Conservation (phyloP, 192 early-diverging fungal species). For the Kickxella alabastrina region DNA sequence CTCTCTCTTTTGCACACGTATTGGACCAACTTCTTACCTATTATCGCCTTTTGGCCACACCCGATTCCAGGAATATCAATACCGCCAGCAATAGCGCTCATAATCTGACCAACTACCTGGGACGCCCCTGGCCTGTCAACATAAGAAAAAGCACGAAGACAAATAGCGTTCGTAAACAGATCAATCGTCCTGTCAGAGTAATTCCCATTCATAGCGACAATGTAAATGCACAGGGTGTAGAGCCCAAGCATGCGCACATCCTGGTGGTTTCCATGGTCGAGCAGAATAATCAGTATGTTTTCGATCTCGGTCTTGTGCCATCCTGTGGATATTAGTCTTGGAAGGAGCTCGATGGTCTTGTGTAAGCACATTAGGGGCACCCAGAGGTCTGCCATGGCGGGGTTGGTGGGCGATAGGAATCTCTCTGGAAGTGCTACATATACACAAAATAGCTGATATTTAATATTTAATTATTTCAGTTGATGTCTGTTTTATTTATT, state of each 20-base stretch:
- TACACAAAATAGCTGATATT: not conserved
- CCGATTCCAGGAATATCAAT: constrained; percentile 31
- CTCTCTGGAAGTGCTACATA: constrained; percentile 30
- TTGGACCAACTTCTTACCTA: constrained; percentile 12
- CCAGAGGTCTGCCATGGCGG: constrained; percentile 21
- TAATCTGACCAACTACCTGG: constrained; percentile 22
- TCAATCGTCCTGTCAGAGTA: constrained; percentile 25
- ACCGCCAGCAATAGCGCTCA: constrained; percentile 41
- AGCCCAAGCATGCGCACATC: constrained; percentile 36
- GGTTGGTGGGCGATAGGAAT: constrained; percentile 22
- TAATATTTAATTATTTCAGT: not conserved
- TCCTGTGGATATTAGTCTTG: constrained; percentile 26
- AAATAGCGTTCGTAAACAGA: constrained; percentile 37
- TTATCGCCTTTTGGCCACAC: constrained; percentile 39
- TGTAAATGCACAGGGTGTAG: constrained; percentile 31
- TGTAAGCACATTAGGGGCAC: constrained; percentile 16
- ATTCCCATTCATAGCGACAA: constrained; percentile 13
- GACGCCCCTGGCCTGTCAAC: constrained; percentile 43
- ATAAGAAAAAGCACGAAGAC: constrained; percentile 32
- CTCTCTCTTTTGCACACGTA: too few relatives aligned
- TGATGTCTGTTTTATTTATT: not conserved
- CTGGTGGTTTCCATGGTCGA: constrained; percentile 48
- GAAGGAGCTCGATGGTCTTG: constrained; percentile 27
- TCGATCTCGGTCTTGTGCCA: constrained; percentile 41
- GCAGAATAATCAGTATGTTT: constrained; percentile 40